Percentiles rank a stretch among this genome's conserved stretches.
Evolutionary conservation across 176 grass and related monocot genomes (phyloP).

Genomic region (Zizania latifolia): DNA sequence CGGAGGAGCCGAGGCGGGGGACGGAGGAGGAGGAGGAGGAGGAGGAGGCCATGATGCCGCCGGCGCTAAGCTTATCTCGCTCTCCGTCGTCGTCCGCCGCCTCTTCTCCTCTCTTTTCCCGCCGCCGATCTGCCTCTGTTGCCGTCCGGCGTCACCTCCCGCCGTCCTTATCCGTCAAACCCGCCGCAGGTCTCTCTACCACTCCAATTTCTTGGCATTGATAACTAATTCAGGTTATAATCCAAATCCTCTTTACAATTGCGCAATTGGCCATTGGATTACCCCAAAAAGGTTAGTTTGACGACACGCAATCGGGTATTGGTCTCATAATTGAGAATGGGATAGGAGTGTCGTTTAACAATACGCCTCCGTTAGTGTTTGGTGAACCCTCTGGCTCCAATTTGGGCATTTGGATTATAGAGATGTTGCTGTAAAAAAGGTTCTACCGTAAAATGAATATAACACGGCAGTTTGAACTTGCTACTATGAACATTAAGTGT

Average conservation of each 20-base stretch:
- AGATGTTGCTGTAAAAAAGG: neutral
- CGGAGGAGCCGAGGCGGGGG: constrained; percentile 13
- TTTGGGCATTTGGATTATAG: neutral
- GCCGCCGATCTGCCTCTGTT: constrained; percentile 3
- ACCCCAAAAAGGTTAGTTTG: neutral
- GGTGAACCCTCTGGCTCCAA: neutral
- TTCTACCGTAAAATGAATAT: neutral
- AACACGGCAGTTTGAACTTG: neutral
- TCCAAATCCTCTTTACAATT: neutral
- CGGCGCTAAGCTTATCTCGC: constrained; percentile 26
- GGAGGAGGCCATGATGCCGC: constrained; percentile 27
- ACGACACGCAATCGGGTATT: neutral
- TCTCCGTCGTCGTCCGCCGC: constrained; percentile 6
- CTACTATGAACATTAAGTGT: neutral
- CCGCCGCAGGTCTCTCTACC: constrained; percentile 21
- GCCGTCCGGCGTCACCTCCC: neutral
- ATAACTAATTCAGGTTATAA: neutral
- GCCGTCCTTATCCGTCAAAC: constrained; percentile 1
- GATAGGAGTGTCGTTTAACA: neutral
- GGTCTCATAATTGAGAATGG: neutral
- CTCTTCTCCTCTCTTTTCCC: neutral
- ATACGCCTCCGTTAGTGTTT: neutral
- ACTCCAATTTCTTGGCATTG: neutral
- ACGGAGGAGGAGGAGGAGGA: no score
- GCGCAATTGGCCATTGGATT: neutral